These are phyloP conservation scores for Adenanthera pavonina DNA, from an alignment of 306 rosid species.

Conservation along the genomic window DNA sequence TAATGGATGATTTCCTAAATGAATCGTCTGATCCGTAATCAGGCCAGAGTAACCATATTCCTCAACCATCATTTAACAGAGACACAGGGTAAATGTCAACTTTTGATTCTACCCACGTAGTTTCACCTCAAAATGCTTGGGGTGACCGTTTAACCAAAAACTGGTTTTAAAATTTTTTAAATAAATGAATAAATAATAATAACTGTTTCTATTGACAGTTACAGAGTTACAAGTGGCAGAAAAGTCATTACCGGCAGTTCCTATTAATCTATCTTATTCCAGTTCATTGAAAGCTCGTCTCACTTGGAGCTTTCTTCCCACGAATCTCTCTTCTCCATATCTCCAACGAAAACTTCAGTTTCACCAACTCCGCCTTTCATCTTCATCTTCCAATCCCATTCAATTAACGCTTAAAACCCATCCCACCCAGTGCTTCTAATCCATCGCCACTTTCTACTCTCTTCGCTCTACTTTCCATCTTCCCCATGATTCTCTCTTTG, in stretches of 20 bases:
- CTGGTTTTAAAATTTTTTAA: background rate
- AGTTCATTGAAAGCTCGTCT: slow-evolving; percentile 50
- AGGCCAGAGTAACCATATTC: background rate
- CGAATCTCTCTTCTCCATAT: slow-evolving; percentile 56
- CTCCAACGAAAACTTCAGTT: slow-evolving; percentile 49
- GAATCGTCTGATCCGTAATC: background rate
- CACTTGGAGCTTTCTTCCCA: slow-evolving; percentile 47
- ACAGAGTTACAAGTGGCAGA: slow-evolving; percentile 57
- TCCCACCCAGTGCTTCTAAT: slow-evolving; percentile 53
- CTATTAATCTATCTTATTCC: slow-evolving; percentile 52
- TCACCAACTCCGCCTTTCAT: slow-evolving; percentile 73
- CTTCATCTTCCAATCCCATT: slow-evolving; percentile 50
- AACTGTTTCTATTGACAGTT: slow-evolving; percentile 38
- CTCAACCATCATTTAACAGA: background rate
- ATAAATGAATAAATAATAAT: background rate
- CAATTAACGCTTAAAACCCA: slow-evolving; percentile 41
- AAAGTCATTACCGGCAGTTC: slow-evolving; percentile 58
- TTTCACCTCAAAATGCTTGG: slow-evolving; percentile 29
- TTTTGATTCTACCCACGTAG: slow-evolving; percentile 15
- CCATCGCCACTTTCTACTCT: slow-evolving; percentile 45
- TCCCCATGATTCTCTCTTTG: slow-evolving; percentile 40
- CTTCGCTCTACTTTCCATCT: slow-evolving; percentile 39
- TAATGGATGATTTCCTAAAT: slow-evolving; percentile 24
- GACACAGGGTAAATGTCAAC: slow-evolving; percentile 1
- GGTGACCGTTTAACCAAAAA: slow-evolving; percentile 41